Conservation (phyloP, 768 basidiomycete genomes). For the Rhizopogon vulgaris region DNA sequence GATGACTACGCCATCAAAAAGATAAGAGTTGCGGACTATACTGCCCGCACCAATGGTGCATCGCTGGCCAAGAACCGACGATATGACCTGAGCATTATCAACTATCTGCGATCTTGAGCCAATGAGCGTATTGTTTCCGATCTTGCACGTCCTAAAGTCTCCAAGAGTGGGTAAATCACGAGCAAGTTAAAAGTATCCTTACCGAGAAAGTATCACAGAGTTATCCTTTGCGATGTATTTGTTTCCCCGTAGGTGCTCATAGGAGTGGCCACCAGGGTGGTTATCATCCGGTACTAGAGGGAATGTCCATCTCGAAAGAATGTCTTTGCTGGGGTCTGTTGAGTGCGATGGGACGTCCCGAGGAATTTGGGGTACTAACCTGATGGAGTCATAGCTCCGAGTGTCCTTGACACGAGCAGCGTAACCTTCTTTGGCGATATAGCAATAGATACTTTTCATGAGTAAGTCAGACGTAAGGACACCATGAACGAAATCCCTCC, state of each 20-base stretch:
- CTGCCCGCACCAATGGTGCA: constrained; percentile 70
- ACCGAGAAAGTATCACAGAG: constrained; percentile 82
- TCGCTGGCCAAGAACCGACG: constrained; percentile 74
- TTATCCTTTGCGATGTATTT: constrained; percentile 81
- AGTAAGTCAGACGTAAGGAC: constrained; percentile 90
- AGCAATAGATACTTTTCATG: constrained; percentile 91
- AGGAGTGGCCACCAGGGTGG: constrained; percentile 73
- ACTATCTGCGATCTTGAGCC: constrained; percentile 69
- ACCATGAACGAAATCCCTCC: constrained; percentile 90
- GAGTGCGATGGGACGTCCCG: neutral
- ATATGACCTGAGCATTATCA: constrained; percentile 57
- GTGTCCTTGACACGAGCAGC: constrained; percentile 93
- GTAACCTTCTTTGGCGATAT: constrained; percentile 83
- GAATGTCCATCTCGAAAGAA: constrained; percentile 90
- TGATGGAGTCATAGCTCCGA: constrained; percentile 83
- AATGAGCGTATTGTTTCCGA: constrained; percentile 78
- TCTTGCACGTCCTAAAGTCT: constrained; percentile 64
- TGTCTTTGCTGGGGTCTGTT: constrained; percentile 65
- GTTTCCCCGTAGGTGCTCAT: constrained; percentile 85
- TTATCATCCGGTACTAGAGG: constrained; percentile 94
- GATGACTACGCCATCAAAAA: constrained; percentile 74
- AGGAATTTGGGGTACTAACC: constrained; percentile 37
- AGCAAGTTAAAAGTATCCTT: constrained; percentile 12
- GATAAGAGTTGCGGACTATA: constrained; percentile 67
- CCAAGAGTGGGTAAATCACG: neutral